Evolutionary conservation across 1,284 basidiomycete genomes (phyloP).

Genomic region (Meripilus lineatus): DNA sequence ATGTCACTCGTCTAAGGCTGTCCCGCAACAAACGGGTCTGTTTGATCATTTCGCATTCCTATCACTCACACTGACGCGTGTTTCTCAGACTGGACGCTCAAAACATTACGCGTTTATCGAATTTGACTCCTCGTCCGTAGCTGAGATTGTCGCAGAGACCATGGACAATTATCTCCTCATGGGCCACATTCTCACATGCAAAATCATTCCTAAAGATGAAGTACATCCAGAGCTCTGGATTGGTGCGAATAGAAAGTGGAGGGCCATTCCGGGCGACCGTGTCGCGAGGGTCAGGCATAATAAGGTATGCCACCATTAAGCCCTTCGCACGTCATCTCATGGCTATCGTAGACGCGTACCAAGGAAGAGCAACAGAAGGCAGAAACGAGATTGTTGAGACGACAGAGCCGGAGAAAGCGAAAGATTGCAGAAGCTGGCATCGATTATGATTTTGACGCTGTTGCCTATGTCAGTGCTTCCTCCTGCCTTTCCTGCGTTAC

Average conservation of each 20-base stretch:
- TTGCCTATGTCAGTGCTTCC: slow-evolving; percentile 55
- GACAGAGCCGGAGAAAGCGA: slow-evolving; percentile 74
- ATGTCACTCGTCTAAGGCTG: slow-evolving; percentile 83
- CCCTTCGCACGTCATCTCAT: slow-evolving; percentile 6
- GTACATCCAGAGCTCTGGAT: slow-evolving; percentile 95
- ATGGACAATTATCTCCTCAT: slow-evolving; percentile 99
- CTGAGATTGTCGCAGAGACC: slow-evolving; percentile 94
- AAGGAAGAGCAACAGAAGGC: slow-evolving; percentile 67
- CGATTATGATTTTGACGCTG: slow-evolving; percentile 80
- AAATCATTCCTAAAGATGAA: slow-evolving; percentile 80
- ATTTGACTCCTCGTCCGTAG: slow-evolving; percentile 86
- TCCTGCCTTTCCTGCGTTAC: not conserved
- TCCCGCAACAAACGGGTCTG: slow-evolving; percentile 90
- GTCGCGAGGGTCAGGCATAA: slow-evolving; percentile 74
- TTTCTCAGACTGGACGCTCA: slow-evolving; percentile 81
- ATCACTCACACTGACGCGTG: not conserved
- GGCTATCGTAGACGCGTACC: slow-evolving; percentile 59
- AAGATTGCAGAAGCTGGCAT: slow-evolving; percentile 84
- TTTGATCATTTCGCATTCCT: not conserved
- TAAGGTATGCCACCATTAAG: slow-evolving; percentile 49
- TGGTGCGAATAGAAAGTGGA: slow-evolving; percentile 93
- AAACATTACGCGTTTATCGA: slow-evolving; percentile 98
- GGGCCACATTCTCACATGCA: slow-evolving; percentile 90
- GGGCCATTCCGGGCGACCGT: slow-evolving; percentile 70
- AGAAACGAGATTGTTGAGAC: slow-evolving; percentile 68